phyloP scores from a whole-genome alignment of 192 early-diverging fungal species.

The Coemansia pectinata region DNA sequence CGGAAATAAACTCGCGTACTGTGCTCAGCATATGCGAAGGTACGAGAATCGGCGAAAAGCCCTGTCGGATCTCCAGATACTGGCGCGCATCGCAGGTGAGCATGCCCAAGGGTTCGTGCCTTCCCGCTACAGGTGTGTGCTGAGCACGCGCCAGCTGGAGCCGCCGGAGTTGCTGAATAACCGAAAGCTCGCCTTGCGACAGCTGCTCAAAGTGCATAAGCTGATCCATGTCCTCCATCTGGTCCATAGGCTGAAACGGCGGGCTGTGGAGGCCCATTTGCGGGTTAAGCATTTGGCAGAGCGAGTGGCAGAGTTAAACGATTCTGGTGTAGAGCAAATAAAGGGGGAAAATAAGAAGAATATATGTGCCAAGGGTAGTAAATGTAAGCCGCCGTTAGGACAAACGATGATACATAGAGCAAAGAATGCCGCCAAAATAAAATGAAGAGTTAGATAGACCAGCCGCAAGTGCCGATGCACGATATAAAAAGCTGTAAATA shows the following conservation, averaged over 20 bases:
- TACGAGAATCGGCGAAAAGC: slow-evolving; percentile 34
- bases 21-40: slow-evolving; percentile 17
- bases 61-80: slow-evolving; percentile 38
- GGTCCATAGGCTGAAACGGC: neutral
- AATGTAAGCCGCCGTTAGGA: neutral
- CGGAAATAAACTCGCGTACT: slow-evolving; percentile 22
- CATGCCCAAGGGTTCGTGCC: slow-evolving; percentile 18
- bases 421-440: neutral
- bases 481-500: neutral
- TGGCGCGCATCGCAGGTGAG: slow-evolving; percentile 18
- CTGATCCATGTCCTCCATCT: neutral
- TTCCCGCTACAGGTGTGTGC: neutral
- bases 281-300: neutral
- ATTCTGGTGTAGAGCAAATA: too few species aligned
- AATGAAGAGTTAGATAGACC: neutral
- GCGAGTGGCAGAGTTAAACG: neutral
- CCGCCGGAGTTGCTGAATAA: slow-evolving; percentile 28
- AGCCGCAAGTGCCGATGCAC: neutral
- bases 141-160: slow-evolving; percentile 22
- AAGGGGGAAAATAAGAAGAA: neutral
- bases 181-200: slow-evolving; percentile 13
- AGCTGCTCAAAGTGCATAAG: slow-evolving; percentile 10
- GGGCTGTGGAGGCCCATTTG: neutral
- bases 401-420: neutral
- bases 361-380: neutral